Evolutionary conservation across 306 rosid species (phyloP), one percentile per base, ranked within the genome.

Genomic region (Prunus mongolica): DNA sequence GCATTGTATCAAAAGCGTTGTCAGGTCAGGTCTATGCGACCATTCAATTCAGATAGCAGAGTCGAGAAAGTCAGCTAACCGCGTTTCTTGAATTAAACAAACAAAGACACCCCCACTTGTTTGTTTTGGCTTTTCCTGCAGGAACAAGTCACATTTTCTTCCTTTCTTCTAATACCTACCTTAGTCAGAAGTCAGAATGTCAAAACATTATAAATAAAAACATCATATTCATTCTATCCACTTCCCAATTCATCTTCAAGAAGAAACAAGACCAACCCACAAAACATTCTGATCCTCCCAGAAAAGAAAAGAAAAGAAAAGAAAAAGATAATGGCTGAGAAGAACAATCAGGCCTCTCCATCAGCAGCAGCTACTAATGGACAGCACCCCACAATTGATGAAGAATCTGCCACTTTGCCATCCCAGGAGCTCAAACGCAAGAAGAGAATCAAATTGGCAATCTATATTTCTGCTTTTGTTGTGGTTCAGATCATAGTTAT

Each of bases 401-500:
- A 46, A 51, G 80, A 82, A 61, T 57, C 69, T 6, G 68, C 28
- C 19, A 44, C 41, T 52, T 14, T 11, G 44, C 62, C 6, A 12
- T 19, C 73, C 79, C 12, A 44, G 47, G 64, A 78, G 73, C 79
- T 78, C 50, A 78, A 78, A 72, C 57, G 76, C 32, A 78, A 74
- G 77, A 77, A 82, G 75, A 72, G 82, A 52, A 54, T 63, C 65
- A 74, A 25, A 27, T 30, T 69, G 30, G 82, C 70, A 30, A 78
- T 78, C 34, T 82, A 63, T 30, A 57, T 74, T 8, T 13, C 65
- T 1, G 49, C 67, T 14, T 79, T 83, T 52, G 62, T 25, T 45
- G 78, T 79, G 30, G 34, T 75, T 54, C 86, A 79, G 71, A 55
- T 72, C 61, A 58, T 71, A 10, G 75, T 83, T 14, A 79, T 64